A percentile compares a stretch with the other conserved stretches of the same genome.
Conservation (phyloP, 2,329 filamentous ascomycete species). For the Sporothrix sp. region DNA sequence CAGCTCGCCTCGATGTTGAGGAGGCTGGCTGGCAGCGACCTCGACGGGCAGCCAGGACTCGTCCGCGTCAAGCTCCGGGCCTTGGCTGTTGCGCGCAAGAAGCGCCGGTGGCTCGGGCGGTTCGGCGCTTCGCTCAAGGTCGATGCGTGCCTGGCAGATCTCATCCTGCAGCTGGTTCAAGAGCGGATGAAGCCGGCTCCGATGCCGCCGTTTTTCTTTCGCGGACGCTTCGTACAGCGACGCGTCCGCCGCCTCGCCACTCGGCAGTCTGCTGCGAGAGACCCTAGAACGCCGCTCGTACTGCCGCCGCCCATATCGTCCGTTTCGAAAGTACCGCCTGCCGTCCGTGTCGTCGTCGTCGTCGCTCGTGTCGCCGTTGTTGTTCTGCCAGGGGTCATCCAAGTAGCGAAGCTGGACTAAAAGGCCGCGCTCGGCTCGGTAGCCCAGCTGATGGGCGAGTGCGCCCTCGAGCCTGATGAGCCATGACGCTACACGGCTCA, state of each 20-base stretch:
- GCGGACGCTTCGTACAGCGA: no score
- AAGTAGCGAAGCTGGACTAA: not conserved
- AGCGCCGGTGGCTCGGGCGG: no score
- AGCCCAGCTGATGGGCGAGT: slow-evolving; percentile 15
- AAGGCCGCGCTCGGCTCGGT: slow-evolving; percentile 8
- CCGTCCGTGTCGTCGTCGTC: not conserved
- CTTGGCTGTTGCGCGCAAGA: no score
- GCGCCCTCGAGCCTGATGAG: slow-evolving; percentile 11
- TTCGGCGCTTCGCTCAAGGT: not conserved
- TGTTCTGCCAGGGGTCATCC: no score
- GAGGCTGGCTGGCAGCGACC: not conserved
- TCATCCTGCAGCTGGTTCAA: slow-evolving; percentile 14
- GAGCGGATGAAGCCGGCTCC: slow-evolving; percentile 7
- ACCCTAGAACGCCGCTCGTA: no score
- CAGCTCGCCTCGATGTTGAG: no score
- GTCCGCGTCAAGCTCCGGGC: no score
- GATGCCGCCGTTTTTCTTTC: not conserved
- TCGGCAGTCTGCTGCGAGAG: no score
- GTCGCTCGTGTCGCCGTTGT: no score
- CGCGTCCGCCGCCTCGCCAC: not conserved
- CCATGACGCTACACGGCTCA: slow-evolving; percentile 4
- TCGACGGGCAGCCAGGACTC: not conserved
- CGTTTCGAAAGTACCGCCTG: no score
- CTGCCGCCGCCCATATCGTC: no score
- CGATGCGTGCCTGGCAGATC: not conserved